phyloP scores from a whole-genome alignment of 2,329 filamentous ascomycete species.

The Colletotrichum acutatum region DNA sequence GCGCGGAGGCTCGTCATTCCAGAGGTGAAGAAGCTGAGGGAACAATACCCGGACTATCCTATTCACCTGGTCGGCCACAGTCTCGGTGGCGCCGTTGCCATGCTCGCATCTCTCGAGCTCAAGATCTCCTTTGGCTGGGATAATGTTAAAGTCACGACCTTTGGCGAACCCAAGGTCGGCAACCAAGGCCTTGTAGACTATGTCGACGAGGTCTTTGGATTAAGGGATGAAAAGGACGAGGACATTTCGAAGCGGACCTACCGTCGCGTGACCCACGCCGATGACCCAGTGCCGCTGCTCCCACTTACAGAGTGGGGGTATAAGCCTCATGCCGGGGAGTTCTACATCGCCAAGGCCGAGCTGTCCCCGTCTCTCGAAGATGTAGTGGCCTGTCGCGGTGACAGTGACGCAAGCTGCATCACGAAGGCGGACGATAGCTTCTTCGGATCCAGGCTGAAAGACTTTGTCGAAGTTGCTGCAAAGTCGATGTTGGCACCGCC shows the following conservation, averaged over 20 bases:
- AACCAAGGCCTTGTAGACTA: slow-evolving; percentile 67
- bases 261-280: slow-evolving; percentile 83
- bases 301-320: slow-evolving; percentile 92
- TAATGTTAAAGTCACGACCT: slow-evolving; percentile 84
- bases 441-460: slow-evolving; percentile 40
- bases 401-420: slow-evolving; percentile 78
- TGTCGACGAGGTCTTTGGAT: slow-evolving; percentile 63
- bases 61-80: slow-evolving; percentile 90
- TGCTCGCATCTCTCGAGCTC: slow-evolving; percentile 86
- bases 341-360: slow-evolving; percentile 80
- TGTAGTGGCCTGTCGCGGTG: slow-evolving; percentile 76
- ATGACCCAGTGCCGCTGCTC: slow-evolving; percentile 90
- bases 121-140: slow-evolving; percentile 77
- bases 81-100: slow-evolving; percentile 90
- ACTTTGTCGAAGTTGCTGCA: slow-evolving; percentile 34
- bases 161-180: slow-evolving; percentile 83
- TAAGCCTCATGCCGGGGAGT: slow-evolving; percentile 84
- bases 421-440: slow-evolving; percentile 62
- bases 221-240: slow-evolving; percentile 46
- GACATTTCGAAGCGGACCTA: slow-evolving; percentile 59
- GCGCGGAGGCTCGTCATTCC: slow-evolving; percentile 77
- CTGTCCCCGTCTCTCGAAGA: slow-evolving; percentile 77
- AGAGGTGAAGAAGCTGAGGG: slow-evolving; percentile 68
- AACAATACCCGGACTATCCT: slow-evolving; percentile 75
- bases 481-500: not conserved